Base-by-base conservation (phyloP, 1,284 basidiomycete genomes). In the Earliella scabrosa region DNA sequence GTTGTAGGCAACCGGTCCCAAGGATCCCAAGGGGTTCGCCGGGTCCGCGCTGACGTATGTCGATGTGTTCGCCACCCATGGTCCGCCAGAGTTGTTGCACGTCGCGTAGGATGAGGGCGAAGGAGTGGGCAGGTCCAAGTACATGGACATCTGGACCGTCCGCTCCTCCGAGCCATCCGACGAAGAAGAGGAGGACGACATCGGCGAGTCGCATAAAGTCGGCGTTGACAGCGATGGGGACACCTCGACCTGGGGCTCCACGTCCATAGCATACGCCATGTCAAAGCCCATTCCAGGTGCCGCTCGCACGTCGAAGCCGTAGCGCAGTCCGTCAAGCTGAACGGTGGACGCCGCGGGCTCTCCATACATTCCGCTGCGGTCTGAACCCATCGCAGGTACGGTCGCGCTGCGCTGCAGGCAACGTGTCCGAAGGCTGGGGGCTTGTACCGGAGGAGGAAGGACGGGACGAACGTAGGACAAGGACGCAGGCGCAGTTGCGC, bases 91-190 rank as follows among this genome's bases (percentile, higher is more conserved):
- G 20, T 29, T 24, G 31, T 3, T 46, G 34, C 24, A 48, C 18
- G 14, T 16, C 36, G 47, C 45, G 29, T 64, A 66, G 58, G 65
- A 59, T 27, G 64, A 52, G 50, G 48, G 58, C 34, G 64, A 59
- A 18, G 63, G 59, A 41, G 66, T 60, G 2, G 68, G 55, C 4
- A 69, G 45, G 29, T 71, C 71, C 45, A 63, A 45, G 52, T 70
- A 62, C 29, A 62, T 65, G 9, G 56, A 46, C 66, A 73, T 67
- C 52, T 71, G 70, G 18, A 73, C 64, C 0, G 70, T 73, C 6
- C 72, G 61, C 20, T 72, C 72, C 45, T 65, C 67, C 29, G 63
- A 56, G 27, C 71, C 68, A 43, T 73, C 73, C 2, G 68, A 71
- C 27, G 70, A 71, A 8, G 66, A 68, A 9, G 68, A 68, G 2